phyloP scores from a whole-genome alignment of 1,284 basidiomycete species.

The Microbotryum intermedium region DNA sequence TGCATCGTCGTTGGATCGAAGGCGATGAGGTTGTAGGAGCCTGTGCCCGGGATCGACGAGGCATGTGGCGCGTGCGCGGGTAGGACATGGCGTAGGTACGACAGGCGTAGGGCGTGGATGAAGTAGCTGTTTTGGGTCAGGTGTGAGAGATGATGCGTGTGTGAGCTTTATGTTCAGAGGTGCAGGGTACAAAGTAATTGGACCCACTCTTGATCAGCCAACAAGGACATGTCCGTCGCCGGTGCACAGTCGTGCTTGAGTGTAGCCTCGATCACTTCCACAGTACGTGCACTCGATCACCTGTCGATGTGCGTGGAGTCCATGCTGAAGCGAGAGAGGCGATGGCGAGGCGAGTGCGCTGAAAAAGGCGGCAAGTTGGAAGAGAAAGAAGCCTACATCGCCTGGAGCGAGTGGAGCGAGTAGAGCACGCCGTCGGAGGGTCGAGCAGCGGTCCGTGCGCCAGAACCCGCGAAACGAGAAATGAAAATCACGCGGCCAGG shows the following conservation, averaged over 20 bases:
- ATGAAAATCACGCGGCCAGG: too few relatives aligned
- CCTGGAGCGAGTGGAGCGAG: too few relatives aligned
- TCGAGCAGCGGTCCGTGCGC: too few relatives aligned
- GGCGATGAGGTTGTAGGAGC: slow-evolving; percentile 50
- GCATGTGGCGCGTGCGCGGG: slow-evolving; percentile 58
- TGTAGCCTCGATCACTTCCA: too few relatives aligned
- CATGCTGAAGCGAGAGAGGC: not conserved
- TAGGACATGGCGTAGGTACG: slow-evolving; percentile 78
- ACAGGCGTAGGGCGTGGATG: slow-evolving; percentile 72
- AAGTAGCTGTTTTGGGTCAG: slow-evolving; percentile 53
- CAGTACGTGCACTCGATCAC: not conserved
- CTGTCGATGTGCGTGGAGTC: not conserved
- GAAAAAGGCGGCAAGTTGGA: too few relatives aligned
- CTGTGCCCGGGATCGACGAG: not conserved
- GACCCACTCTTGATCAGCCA: slow-evolving; percentile 25
- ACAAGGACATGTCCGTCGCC: slow-evolving; percentile 6
- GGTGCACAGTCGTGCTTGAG: not conserved
- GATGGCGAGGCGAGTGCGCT: not conserved
- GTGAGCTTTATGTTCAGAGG: too few relatives aligned
- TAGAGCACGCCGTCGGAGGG: too few relatives aligned
- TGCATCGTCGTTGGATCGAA: slow-evolving; percentile 58
- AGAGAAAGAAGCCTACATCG: too few relatives aligned
- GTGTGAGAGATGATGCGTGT: not conserved
- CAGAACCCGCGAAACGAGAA: too few relatives aligned
- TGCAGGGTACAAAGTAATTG: too few relatives aligned